A percentile compares a stretch with the other conserved stretches of the same genome.
phyloP scores from a whole-genome alignment of 2,329 filamentous ascomycete species.

The Xylaria sp. region DNA sequence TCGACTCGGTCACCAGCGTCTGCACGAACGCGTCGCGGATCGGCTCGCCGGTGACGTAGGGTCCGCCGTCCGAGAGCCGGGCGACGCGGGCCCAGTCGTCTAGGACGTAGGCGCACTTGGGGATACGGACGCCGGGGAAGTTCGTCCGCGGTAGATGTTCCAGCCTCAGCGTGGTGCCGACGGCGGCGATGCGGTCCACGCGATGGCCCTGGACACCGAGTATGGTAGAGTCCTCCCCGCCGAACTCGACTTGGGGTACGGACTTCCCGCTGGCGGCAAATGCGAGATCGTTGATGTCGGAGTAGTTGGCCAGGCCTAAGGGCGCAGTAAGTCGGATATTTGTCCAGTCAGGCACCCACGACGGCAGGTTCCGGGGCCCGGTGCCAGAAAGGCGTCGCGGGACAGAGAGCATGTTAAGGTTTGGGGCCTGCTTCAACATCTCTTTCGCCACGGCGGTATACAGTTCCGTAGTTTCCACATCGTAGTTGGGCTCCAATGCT shows the following conservation, averaged over 20 bases:
- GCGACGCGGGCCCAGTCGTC: slow-evolving; percentile 17
- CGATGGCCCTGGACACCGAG: slow-evolving; percentile 15
- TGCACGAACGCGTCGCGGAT: slow-evolving; percentile 25
- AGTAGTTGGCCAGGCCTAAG: slow-evolving; percentile 24
- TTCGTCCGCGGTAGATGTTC: slow-evolving; percentile 15
- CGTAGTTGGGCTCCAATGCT: slow-evolving; percentile 26
- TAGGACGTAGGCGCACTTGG: slow-evolving; percentile 23
- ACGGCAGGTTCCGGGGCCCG: slow-evolving; percentile 17
- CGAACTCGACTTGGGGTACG: slow-evolving; percentile 9
- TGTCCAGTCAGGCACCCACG: slow-evolving; percentile 33
- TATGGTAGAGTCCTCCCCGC: neutral
- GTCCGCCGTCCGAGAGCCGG: neutral
- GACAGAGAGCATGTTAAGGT: slow-evolving; percentile 26
- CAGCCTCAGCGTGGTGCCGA: slow-evolving; percentile 15
- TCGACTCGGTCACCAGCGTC: slow-evolving; percentile 16
- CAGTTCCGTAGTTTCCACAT: slow-evolving; percentile 17
- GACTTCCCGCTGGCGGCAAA: slow-evolving; percentile 18
- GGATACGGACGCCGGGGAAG: slow-evolving; percentile 17
- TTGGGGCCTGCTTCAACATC: slow-evolving; percentile 18
- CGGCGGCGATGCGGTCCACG: slow-evolving; percentile 21
- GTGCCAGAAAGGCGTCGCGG: slow-evolving; percentile 14
- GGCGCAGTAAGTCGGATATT: slow-evolving; percentile 26
- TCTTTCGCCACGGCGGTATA: slow-evolving; percentile 21
- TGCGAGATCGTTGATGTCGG: slow-evolving; percentile 21
- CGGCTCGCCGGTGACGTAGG: slow-evolving; percentile 18